These are phyloP conservation scores for Wallacemonas sp. DNA, from an alignment of 208 protist species.

Conservation along the genomic window DNA sequence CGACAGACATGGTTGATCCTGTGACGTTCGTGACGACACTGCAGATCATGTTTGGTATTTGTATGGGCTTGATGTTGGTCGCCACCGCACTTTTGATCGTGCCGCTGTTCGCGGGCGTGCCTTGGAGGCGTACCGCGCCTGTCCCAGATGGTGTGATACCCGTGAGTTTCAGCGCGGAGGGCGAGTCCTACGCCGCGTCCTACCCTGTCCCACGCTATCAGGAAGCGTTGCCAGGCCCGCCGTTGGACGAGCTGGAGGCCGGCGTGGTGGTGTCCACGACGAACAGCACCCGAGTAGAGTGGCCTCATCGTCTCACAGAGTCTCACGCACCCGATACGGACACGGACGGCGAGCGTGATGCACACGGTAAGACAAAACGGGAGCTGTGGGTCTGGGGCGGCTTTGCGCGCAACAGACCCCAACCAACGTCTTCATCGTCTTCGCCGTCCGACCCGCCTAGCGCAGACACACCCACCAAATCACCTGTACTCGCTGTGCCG, in stretches of 20 bases:
- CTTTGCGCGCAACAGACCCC: no score
- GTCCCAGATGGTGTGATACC: constrained; percentile 1
- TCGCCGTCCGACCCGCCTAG: no score
- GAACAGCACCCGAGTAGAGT: no score
- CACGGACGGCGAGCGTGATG: background rate
- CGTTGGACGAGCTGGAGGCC: constrained; percentile 12
- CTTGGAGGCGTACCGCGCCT: background rate
- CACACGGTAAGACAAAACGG: no score
- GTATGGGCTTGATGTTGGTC: background rate
- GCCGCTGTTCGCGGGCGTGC: background rate
- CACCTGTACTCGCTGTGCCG: no score
- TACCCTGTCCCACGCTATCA: background rate
- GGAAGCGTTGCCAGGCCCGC: constrained; percentile 8
- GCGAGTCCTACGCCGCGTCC: background rate
- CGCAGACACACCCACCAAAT: no score
- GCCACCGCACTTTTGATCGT: background rate
- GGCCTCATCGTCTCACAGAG: no score
- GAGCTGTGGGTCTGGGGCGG: no score
- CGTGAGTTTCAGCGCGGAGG: background rate
- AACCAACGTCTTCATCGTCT: no score
- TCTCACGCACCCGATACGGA: no score
- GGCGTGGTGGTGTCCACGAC: no score
- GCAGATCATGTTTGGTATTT: background rate
- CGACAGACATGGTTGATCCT: no score
- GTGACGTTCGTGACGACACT: background rate